Conservation (phyloP, 345 rosid species). For the Acer negundo region DNA sequence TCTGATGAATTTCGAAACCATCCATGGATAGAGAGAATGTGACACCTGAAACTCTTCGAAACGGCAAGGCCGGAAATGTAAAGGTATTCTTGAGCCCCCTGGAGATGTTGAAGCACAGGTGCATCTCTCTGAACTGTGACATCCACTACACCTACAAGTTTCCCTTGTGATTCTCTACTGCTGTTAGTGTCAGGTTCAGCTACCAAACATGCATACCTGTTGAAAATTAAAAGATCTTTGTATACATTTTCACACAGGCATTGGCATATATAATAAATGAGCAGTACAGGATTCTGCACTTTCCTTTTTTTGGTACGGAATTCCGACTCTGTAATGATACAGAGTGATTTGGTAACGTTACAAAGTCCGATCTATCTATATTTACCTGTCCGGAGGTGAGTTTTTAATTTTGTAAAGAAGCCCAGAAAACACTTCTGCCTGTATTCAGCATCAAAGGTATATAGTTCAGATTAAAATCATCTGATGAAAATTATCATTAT, state of each 20-base stretch:
- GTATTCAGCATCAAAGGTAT: constrained; percentile 4
- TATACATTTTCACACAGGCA: too few species aligned
- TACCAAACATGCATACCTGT: constrained; percentile 82
- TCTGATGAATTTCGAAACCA: too few species aligned
- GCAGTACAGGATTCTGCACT: too few species aligned
- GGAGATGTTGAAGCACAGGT: constrained; percentile 53
- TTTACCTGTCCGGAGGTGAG: constrained; percentile 74
- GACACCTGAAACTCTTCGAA: constrained; percentile 54
- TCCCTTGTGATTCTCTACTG: constrained; percentile 15
- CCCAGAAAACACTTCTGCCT: constrained; percentile 89
- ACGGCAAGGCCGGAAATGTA: constrained; percentile 90
- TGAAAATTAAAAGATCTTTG: not conserved
- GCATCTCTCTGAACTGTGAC: constrained; percentile 61
- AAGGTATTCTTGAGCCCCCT: constrained; percentile 66
- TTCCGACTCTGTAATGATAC: too few species aligned
- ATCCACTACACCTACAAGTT: constrained; percentile 79
- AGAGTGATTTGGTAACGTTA: too few species aligned
- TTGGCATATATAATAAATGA: too few species aligned
- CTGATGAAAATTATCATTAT: not conserved
- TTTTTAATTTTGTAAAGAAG: constrained; percentile 77
- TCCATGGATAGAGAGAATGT: not conserved
- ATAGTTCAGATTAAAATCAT: not conserved
- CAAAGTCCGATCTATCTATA: too few species aligned
- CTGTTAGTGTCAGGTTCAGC: constrained; percentile 56
- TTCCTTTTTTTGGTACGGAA: too few species aligned